Evolutionary conservation across 352 stramenopile species (phyloP).

Genomic region (Achlya hypogyna): DNA sequence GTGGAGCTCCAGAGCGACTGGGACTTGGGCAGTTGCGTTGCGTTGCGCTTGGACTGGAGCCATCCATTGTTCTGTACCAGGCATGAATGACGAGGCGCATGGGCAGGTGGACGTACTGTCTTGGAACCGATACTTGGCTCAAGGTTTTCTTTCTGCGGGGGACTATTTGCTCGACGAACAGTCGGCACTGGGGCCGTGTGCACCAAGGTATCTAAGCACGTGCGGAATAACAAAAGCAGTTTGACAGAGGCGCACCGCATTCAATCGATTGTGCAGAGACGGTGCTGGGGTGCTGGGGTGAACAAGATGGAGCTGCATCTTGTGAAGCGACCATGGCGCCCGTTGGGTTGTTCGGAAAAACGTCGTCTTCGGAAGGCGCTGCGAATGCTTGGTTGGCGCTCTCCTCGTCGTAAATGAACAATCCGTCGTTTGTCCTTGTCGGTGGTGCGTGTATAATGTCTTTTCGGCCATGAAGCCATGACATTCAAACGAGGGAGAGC

Average conservation of each 20-base stretch:
- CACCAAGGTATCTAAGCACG: background rate
- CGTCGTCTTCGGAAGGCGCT: background rate
- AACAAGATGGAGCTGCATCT: background rate
- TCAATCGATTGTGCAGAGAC: background rate
- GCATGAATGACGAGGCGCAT: background rate
- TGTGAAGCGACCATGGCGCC: too few species aligned
- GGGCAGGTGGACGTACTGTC: background rate
- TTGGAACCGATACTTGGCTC: background rate
- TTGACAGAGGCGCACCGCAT: background rate
- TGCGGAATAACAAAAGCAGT: background rate
- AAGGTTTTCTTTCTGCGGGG: background rate
- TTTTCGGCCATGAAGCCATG: background rate
- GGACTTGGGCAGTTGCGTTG: background rate
- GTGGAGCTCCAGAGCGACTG: background rate
- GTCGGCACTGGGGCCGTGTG: background rate
- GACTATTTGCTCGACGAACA: background rate
- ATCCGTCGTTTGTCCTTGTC: background rate
- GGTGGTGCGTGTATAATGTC: constrained; percentile 12
- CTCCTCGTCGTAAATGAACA: background rate
- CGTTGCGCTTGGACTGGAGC: background rate
- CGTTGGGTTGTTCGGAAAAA: background rate
- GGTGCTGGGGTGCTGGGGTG: background rate
- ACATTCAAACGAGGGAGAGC: background rate
- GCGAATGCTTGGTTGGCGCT: background rate
- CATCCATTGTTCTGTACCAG: background rate